Evolutionary conservation across 306 rosid species (phyloP).

Genomic region (Delonix regia): DNA sequence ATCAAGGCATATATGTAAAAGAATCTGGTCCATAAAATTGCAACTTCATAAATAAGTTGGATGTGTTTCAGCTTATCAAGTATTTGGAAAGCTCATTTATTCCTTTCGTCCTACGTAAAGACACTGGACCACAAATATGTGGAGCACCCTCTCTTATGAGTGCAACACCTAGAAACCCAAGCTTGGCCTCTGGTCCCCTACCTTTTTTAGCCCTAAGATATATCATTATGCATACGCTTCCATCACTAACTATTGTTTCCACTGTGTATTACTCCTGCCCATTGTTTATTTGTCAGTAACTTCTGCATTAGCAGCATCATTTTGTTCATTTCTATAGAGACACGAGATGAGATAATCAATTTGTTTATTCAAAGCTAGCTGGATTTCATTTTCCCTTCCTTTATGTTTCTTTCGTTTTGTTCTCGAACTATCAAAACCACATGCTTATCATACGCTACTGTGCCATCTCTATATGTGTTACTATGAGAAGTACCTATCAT

Average conservation of each 20-base stretch:
- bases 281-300: background rate
- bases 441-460: background rate
- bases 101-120: conserved; percentile 36
- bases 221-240: background rate
- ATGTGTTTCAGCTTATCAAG: conserved; percentile 27
- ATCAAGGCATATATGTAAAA: background rate
- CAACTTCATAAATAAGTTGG: conserved; percentile 30
- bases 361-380: background rate
- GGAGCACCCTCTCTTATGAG: conserved; percentile 13
- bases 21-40: conserved; percentile 32
- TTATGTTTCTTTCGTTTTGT: conserved; percentile 13
- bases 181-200: conserved; percentile 36
- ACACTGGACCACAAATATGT: conserved; percentile 45
- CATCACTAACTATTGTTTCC: background rate
- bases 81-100: conserved; percentile 34
- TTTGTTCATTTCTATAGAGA: background rate
- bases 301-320: background rate
- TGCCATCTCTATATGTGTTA: background rate
- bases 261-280: background rate
- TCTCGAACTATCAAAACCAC: conserved; percentile 11
- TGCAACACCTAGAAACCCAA: conserved; percentile 39
- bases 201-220: background rate
- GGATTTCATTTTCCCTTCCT: background rate
- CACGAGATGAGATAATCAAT: background rate
- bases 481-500: background rate